phyloP scores from a whole-genome alignment of 2,329 filamentous ascomycete species.

The Oidium heveae region DNA sequence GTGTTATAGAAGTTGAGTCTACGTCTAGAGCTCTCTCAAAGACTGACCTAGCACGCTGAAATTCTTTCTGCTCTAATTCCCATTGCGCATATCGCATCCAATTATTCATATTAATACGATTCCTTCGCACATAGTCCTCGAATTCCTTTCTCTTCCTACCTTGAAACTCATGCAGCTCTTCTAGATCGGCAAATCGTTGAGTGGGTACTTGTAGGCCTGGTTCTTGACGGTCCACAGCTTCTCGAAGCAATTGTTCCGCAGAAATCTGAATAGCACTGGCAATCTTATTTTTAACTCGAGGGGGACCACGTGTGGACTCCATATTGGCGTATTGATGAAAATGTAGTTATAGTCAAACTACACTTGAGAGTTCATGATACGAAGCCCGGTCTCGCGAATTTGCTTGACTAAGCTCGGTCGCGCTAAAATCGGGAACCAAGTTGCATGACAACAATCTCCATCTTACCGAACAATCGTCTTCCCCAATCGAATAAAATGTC shows the following conservation, averaged over 20 bases:
- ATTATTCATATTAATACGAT: constrained; percentile 90
- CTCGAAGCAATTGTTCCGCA: constrained; percentile 86
- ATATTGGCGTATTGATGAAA: constrained; percentile 23
- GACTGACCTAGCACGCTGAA: constrained; percentile 66
- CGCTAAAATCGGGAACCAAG: neutral
- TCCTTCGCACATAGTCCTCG: constrained; percentile 90
- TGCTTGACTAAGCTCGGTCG: neutral
- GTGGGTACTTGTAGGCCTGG: constrained; percentile 68
- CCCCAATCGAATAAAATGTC: constrained; percentile 32
- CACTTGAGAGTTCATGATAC: no score
- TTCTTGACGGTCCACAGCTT: constrained; percentile 93
- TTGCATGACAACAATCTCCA: neutral
- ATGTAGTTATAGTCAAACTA: no score
- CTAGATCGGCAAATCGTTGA: constrained; percentile 83
- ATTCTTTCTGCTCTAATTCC: constrained; percentile 97
- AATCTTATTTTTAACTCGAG: constrained; percentile 96
- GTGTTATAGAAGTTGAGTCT: constrained; percentile 57
- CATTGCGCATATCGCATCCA: constrained; percentile 96
- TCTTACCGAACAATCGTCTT: neutral
- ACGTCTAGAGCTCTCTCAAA: constrained; percentile 91
- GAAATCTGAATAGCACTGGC: constrained; percentile 77
- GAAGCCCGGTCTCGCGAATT: neutral
- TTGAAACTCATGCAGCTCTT: constrained; percentile 95
- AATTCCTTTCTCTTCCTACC: constrained; percentile 90
- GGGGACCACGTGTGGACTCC: constrained; percentile 77